These are phyloP conservation scores for Neophaeococcomyces aloes DNA, from an alignment of 2,329 filamentous ascomycete species.

Conservation along the genomic window DNA sequence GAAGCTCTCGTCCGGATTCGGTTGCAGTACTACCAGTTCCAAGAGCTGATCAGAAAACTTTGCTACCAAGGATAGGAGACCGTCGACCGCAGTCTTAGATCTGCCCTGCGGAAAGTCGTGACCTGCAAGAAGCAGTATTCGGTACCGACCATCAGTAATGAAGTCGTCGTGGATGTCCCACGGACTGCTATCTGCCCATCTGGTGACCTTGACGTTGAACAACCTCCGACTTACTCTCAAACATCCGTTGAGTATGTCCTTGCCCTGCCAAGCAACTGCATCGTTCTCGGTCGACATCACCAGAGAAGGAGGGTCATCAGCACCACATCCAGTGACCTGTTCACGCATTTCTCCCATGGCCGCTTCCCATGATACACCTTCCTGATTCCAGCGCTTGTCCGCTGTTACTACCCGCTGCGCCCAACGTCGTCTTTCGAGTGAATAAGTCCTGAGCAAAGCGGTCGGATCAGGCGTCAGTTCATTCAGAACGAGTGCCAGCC, in stretches of 20 bases:
- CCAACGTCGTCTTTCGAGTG: no score
- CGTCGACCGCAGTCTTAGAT: conserved; percentile 22
- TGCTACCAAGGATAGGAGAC: conserved; percentile 20
- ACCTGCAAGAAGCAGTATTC: conserved; percentile 28
- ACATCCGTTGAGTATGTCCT: conserved; percentile 27
- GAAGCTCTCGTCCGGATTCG: conserved; percentile 23
- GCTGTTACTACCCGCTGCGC: no score
- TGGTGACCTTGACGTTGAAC: conserved; percentile 25
- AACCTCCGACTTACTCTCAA: conserved; percentile 28
- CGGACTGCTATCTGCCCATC: conserved; percentile 29
- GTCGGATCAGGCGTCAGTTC: conserved; percentile 22
- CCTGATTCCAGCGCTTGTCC: no score
- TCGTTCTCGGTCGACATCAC: no score
- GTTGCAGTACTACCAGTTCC: conserved; percentile 29
- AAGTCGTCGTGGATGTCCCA: conserved; percentile 31
- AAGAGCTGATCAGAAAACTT: conserved; percentile 24
- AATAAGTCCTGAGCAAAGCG: no score
- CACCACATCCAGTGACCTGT: no score
- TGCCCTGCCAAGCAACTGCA: conserved; percentile 15
- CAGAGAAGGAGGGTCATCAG: no score
- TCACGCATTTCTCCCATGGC: no score
- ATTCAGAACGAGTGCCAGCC: conserved; percentile 40
- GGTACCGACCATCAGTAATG: conserved; percentile 29
- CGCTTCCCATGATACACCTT: no score
- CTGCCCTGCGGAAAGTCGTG: conserved; percentile 25